Base-by-base conservation (phyloP, 208 protist genomes). In the Trypanosoma melophagium region DNA sequence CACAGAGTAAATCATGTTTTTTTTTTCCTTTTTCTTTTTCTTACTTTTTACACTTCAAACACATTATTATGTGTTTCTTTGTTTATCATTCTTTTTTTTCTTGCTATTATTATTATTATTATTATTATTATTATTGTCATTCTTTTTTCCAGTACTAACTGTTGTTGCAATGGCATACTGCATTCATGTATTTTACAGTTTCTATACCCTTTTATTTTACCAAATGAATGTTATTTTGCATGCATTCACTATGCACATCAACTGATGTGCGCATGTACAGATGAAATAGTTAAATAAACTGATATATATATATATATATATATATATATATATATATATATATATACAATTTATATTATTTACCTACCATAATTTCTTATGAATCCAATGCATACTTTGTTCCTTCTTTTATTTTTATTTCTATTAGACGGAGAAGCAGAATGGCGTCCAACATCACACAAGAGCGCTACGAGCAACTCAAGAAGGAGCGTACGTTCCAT, bases 401-500 rank as follows among this genome's bases (percentile, higher is more conserved):
- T 45, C 21, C 55, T 66, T 56, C 13, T 44, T 66, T 56, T 56
- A 45, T 44, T 66, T 54, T 42, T 41, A 17, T 22, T 41, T n/a
- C 47, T 60, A 35, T 22, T 53, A 64, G 59, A 64, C 59, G 59
- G 59, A 53, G 25, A 64, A 64, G 44, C 38, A 53, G 3, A 41
- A 53, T 64, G 59, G 59, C 38, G 14, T 31, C 81, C 31, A 87
- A 90, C 80, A 91, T 94, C 78, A 85, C 85, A 31, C 75, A 80
- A 58, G 90, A 95, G 82, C 78, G 81, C 64, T 97, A 95, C 71
- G 92, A 94, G 78, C 73, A 97, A 83, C 92, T 96, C 51, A 97
- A 97, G 84, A 99, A 98, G 91, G 95, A 97, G 90, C 95, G 97
- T 69, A 97, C 97, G 59, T 99, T 99, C 97, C 92, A 98, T 83